Percentiles rank a stretch among this genome's conserved stretches.
Evolutionary conservation across 495 filamentous ascomycete species (phyloP).

Genomic region (Talaromyces ruber): DNA sequence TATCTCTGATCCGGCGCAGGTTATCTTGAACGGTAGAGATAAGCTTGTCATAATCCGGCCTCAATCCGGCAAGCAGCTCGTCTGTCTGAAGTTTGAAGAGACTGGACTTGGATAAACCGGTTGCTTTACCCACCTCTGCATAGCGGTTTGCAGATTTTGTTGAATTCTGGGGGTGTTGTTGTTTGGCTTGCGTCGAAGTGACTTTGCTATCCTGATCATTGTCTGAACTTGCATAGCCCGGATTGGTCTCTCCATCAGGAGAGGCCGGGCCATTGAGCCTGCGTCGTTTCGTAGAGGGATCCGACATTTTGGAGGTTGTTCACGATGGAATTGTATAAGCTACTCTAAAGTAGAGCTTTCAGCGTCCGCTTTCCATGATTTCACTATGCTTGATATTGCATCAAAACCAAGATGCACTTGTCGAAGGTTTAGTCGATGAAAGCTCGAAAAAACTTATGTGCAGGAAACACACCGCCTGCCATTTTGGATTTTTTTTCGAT

Average conservation of each 20-base stretch:
- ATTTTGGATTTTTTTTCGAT: not conserved
- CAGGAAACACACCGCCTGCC: not conserved
- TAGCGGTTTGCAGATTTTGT: constrained; percentile 8
- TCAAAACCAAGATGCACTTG: not conserved
- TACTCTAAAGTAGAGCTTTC: not conserved
- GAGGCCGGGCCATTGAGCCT: constrained; percentile 2
- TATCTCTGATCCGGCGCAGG: constrained; percentile 60
- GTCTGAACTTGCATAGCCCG: not conserved
- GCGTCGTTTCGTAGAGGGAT: constrained; percentile 2
- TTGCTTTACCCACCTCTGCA: constrained; percentile 33
- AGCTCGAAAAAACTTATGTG: not conserved
- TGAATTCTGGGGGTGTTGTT: not conserved
- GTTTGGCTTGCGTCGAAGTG: not conserved
- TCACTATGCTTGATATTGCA: not conserved
- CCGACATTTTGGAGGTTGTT: not conserved
- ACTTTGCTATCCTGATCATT: not conserved
- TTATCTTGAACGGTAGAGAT: constrained; percentile 57
- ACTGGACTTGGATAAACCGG: constrained; percentile 53
- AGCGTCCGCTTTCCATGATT: not conserved
- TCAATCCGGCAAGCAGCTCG: constrained; percentile 64
- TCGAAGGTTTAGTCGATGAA: not conserved
- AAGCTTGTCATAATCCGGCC: constrained; percentile 58
- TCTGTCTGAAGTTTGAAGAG: constrained; percentile 85
- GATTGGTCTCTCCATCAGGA: not conserved
- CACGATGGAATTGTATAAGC: not conserved